Percentiles rank a stretch among this genome's conserved stretches.
Evolutionary conservation across 257 asterid species (phyloP).

Genomic region (Paraleonurus japonicus): DNA sequence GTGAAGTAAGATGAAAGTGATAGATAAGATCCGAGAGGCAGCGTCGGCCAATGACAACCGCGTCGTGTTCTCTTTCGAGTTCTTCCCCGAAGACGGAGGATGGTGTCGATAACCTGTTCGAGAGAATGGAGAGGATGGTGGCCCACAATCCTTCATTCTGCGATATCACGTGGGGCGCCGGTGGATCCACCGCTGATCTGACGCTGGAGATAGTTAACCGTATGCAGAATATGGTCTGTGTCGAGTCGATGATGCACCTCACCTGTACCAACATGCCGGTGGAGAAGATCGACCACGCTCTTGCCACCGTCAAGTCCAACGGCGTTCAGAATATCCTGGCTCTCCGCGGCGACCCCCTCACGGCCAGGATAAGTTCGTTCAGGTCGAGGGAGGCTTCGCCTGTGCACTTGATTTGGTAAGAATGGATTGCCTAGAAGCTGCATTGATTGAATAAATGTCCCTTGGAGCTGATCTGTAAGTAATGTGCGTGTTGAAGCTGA

Average conservation of each 20-base stretch:
- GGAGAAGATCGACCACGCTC: slow-evolving; percentile 95
- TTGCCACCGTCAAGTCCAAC: slow-evolving; percentile 61
- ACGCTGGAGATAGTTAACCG: slow-evolving; percentile 93
- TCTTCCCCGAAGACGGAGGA: slow-evolving; percentile 99
- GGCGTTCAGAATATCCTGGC: slow-evolving; percentile 97
- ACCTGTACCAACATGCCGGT: slow-evolving; percentile 98
- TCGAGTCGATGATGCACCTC: slow-evolving; percentile 99
- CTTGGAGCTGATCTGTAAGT: slow-evolving; percentile 13
- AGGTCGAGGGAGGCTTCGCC: slow-evolving; percentile 94
- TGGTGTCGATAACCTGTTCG: slow-evolving; percentile 94
- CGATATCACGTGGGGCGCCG: slow-evolving; percentile 99
- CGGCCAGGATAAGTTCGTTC: slow-evolving; percentile 96
- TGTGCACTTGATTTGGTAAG: slow-evolving; percentile 96
- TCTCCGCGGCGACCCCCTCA: slow-evolving; percentile 95
- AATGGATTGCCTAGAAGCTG: not conserved
- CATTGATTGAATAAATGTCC: not conserved
- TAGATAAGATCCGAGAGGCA: slow-evolving; percentile 79
- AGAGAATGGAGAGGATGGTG: slow-evolving; percentile 97
- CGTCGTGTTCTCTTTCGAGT: slow-evolving; percentile 89
- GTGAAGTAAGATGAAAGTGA: slow-evolving; percentile 74
- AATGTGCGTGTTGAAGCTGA: not conserved
- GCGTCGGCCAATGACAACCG: slow-evolving; percentile 46
- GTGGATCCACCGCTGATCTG: slow-evolving; percentile 98
- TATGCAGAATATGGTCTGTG: slow-evolving; percentile 99
- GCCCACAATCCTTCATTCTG: slow-evolving; percentile 84